Evolutionary conservation across 2,329 filamentous ascomycete genomes (phyloP).

Genomic region (Claviceps spartinae): DNA sequence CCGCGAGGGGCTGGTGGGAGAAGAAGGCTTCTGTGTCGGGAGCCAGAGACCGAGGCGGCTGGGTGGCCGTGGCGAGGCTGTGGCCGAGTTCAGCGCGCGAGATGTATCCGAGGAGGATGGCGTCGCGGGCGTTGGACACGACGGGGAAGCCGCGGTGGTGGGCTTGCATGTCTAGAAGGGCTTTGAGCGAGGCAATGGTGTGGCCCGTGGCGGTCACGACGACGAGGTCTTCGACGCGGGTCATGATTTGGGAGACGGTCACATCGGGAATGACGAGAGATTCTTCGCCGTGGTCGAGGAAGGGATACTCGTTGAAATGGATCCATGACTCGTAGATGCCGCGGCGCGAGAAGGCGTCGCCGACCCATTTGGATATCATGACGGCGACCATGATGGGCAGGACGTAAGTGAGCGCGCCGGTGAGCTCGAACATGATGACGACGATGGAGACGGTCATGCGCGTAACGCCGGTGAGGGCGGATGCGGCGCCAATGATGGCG

Average conservation of each 20-base stretch:
- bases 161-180: slow-evolving; percentile 57
- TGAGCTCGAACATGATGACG: slow-evolving; percentile 98
- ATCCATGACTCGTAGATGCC: slow-evolving; percentile 99
- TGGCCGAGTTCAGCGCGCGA: slow-evolving; percentile 80
- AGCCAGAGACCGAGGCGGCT: slow-evolving; percentile 46
- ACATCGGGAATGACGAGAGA: slow-evolving; percentile 64
- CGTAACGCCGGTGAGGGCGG: slow-evolving; percentile 85
- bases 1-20: slow-evolving; percentile 66
- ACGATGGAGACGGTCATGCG: slow-evolving; percentile 97
- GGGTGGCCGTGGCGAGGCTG: slow-evolving; percentile 46
- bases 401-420: slow-evolving; percentile 88
- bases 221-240: slow-evolving; percentile 75
- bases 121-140: slow-evolving; percentile 62
- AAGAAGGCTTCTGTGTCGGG: slow-evolving; percentile 72
- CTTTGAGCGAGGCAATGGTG: slow-evolving; percentile 62
- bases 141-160: slow-evolving; percentile 91
- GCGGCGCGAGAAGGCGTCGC: slow-evolving; percentile 80
- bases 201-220: slow-evolving; percentile 79
- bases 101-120: slow-evolving; percentile 82
- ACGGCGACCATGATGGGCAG: slow-evolving; percentile 98
- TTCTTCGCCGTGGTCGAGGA: slow-evolving; percentile 80
- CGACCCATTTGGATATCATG: slow-evolving; percentile 97
- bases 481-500: slow-evolving; percentile 88
- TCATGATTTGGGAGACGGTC: slow-evolving; percentile 81
- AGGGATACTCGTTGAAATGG: slow-evolving; percentile 87